Base-by-base conservation (phyloP, 495 filamentous ascomycete genomes). In the Podospora australis region DNA sequence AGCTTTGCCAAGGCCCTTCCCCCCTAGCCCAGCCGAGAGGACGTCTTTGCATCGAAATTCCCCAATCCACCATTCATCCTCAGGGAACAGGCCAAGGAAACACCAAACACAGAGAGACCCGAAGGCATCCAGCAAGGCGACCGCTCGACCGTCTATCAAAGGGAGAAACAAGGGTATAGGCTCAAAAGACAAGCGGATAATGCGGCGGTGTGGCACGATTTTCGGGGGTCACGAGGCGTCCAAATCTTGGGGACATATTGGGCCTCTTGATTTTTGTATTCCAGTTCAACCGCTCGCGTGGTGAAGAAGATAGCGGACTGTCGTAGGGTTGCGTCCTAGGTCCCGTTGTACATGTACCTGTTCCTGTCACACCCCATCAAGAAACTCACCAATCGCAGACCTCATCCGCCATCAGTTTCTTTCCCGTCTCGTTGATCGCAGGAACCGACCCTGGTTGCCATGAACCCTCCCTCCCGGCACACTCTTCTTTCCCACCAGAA, bases 181-280 rank as follows among this genome's bases (percentile, higher is more conserved):
- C 11, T 7, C 5, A 23, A 43, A 26, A 16, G 23, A 43, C 8
- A 28, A 53, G 49, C 49, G 46, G 25, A 29, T 42, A 39, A 60
- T 56, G 60, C 56, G 47, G 54, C 55, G 58, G 56, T 66, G 63
- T 61, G 63, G 60, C 58, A 59, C 53, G 17, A 48, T 42, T 21
- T 20, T 23, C 32, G n/a, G 40, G 46, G 56, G 59, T 67, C 64
- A 67, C 64, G 59, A 58, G 64, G 59, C 44, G 39, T 46, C 22
- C 24, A 44, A 48, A 47, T 39, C 23, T n/a, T 43, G 34, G 46
- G 48, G 50, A 53, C 36, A 23, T 29, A 39, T 19, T 38, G 44
- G 47, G 29, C n/a, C 32, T 39, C 44, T 53, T 43, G 52, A 48
- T 56, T 56, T 60, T 55, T 54, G 41, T 46, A 35, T 13, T 34